These are phyloP conservation scores for Solanum sejunctum DNA, from an alignment of 257 asterid species.

Conservation along the genomic window DNA sequence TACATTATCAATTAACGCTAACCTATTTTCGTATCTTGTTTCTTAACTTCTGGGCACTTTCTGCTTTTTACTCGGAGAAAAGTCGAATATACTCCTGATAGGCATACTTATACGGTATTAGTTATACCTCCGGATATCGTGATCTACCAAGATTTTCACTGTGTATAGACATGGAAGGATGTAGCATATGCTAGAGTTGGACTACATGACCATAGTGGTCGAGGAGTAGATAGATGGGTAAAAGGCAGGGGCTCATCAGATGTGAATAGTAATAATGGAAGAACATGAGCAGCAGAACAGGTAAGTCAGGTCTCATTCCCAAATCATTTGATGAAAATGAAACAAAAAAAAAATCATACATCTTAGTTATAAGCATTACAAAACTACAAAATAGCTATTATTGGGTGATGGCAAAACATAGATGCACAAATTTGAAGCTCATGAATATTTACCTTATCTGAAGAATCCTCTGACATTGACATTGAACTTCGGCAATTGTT, in stretches of 20 bases:
- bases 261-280: background rate
- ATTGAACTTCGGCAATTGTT: conserved; percentile 76
- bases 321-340: background rate
- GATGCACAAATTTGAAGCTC: background rate
- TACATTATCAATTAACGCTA: background rate
- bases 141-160: background rate
- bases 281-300: background rate
- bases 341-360: background rate
- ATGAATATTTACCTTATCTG: conserved; percentile 35
- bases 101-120: background rate
- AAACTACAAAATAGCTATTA: background rate
- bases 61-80: background rate
- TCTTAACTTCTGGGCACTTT: background rate
- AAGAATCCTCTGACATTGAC: conserved; percentile 49
- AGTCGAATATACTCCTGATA: background rate
- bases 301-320: background rate
- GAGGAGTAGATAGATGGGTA: background rate
- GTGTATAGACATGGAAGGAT: background rate
- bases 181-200: background rate
- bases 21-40: background rate
- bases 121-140: background rate
- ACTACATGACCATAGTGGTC: background rate
- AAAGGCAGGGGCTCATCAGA: background rate
- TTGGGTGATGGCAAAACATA: background rate
- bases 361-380: background rate